A percentile compares a stretch with the other conserved stretches of the same genome.
These are phyloP conservation scores for Gonapodya prolifera DNA, from an alignment of 192 early-diverging fungal genomes.

Conservation along the genomic window DNA sequence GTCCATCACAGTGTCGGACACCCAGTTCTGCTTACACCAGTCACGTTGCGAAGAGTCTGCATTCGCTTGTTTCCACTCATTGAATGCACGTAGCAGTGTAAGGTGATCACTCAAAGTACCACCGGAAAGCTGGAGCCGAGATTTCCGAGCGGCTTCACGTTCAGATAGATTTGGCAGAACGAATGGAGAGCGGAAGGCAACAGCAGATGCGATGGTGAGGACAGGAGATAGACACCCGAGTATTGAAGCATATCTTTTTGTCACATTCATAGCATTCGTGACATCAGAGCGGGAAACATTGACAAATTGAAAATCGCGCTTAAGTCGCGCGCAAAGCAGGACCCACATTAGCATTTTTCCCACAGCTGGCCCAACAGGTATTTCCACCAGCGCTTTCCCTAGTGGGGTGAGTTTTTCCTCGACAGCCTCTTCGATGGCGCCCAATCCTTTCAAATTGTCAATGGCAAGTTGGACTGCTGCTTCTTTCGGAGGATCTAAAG, in stretches of 20 bases:
- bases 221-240: constrained; percentile 33
- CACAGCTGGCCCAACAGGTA: constrained; percentile 8
- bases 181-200: constrained; percentile 28
- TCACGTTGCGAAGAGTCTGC: neutral
- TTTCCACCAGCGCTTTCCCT: neutral
- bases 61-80: constrained; percentile 13
- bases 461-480: neutral
- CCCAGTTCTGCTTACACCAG: neutral
- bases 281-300: neutral
- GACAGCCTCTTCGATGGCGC: neutral
- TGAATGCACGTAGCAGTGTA: constrained; percentile 28
- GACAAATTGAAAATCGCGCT: neutral
- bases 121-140: constrained; percentile 16
- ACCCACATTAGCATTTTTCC: constrained; percentile 20
- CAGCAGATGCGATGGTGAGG: constrained; percentile 31
- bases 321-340: too few relatives aligned
- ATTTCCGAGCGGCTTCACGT: constrained; percentile 14
- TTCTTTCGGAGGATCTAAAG: constrained; percentile 6
- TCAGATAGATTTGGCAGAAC: constrained; percentile 28
- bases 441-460: neutral
- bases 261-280: neutral
- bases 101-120: constrained; percentile 21
- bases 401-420: constrained; percentile 10
- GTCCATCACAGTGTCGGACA: neutral
- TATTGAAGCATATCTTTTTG: constrained; percentile 25